Conservation (phyloP, 2,329 filamentous ascomycete species). For the Sporothrix sp. region DNA sequence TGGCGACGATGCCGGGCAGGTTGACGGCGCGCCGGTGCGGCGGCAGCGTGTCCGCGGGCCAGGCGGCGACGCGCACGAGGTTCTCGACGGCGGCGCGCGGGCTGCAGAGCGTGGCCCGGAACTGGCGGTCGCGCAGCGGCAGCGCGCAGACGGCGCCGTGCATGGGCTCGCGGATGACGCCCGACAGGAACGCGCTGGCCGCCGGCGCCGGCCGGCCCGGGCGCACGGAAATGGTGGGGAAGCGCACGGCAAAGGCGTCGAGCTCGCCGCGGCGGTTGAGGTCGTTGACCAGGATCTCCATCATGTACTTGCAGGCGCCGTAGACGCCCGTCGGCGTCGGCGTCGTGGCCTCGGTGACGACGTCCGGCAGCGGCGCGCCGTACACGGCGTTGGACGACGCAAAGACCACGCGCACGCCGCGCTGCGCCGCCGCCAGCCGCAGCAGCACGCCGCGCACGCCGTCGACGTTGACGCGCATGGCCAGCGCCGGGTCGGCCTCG, state of each 20-base stretch:
- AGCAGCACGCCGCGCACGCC: slow-evolving; percentile 43
- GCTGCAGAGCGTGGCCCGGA: slow-evolving; percentile 45
- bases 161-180: slow-evolving; percentile 55
- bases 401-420: slow-evolving; percentile 49
- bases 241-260: slow-evolving; percentile 47
- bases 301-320: slow-evolving; percentile 53
- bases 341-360: slow-evolving; percentile 40
- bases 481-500: slow-evolving; percentile 51
- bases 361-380: slow-evolving; percentile 44
- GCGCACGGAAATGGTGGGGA: slow-evolving; percentile 53
- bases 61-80: slow-evolving; percentile 35
- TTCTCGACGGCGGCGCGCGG: slow-evolving; percentile 44
- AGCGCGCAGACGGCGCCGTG: slow-evolving; percentile 43
- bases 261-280: slow-evolving; percentile 50
- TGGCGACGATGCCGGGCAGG: slow-evolving; percentile 47
- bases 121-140: slow-evolving; percentile 39
- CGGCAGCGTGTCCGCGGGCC: slow-evolving; percentile 33
- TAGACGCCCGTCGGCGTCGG: slow-evolving; percentile 54
- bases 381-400: slow-evolving; percentile 55
- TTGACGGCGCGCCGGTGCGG: slow-evolving; percentile 43
- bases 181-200: slow-evolving; percentile 53
- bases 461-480: slow-evolving; percentile 51
- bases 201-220: slow-evolving; percentile 51
- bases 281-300: slow-evolving; percentile 53
- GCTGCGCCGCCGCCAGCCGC: slow-evolving; percentile 37